Evolutionary conservation across 169 alveolate species (phyloP).

Genomic region (Plasmodium coatneyi): DNA sequence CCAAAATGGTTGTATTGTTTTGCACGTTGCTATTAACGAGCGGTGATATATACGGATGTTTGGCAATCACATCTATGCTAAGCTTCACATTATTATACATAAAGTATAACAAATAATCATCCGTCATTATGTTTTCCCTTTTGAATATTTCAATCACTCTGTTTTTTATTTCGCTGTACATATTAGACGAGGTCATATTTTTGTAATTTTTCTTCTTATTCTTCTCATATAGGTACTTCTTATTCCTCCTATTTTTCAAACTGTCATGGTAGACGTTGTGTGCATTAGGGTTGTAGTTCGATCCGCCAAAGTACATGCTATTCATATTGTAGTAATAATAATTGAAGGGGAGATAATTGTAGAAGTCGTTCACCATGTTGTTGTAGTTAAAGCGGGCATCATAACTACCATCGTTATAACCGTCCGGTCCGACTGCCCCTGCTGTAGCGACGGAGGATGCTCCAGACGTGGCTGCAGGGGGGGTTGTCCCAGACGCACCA

Average conservation of each 20-base stretch:
- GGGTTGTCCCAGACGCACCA: not conserved
- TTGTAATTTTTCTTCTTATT: slow-evolving; percentile 52
- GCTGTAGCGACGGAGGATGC: not conserved
- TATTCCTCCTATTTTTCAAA: slow-evolving; percentile 36
- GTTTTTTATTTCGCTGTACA: slow-evolving; percentile 61
- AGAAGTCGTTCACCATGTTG: slow-evolving; percentile 32
- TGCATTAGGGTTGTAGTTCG: not conserved
- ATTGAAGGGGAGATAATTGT: slow-evolving; percentile 60
- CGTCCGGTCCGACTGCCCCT: not conserved
- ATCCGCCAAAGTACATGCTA: slow-evolving; percentile 13
- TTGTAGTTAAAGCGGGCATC: slow-evolving; percentile 53
- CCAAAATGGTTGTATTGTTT: not conserved
- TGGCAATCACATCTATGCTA: slow-evolving; percentile 45
- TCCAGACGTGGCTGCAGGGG: not conserved
- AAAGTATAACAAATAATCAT: slow-evolving; percentile 65
- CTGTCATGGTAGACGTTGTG: slow-evolving; percentile 2
- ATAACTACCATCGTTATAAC: not conserved
- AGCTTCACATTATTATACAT: slow-evolving; percentile 65
- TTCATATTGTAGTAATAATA: slow-evolving; percentile 67
- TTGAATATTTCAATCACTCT: slow-evolving; percentile 61
- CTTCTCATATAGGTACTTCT: slow-evolving; percentile 44
- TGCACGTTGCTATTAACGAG: slow-evolving; percentile 12
- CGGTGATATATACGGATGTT: slow-evolving; percentile 67
- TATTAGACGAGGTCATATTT: slow-evolving; percentile 34
- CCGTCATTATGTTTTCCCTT: slow-evolving; percentile 74